A percentile compares a stretch with the other conserved stretches of the same genome.
phyloP scores from a whole-genome alignment of 2,329 filamentous ascomycete species.

The Dothideomycetes sp. region DNA sequence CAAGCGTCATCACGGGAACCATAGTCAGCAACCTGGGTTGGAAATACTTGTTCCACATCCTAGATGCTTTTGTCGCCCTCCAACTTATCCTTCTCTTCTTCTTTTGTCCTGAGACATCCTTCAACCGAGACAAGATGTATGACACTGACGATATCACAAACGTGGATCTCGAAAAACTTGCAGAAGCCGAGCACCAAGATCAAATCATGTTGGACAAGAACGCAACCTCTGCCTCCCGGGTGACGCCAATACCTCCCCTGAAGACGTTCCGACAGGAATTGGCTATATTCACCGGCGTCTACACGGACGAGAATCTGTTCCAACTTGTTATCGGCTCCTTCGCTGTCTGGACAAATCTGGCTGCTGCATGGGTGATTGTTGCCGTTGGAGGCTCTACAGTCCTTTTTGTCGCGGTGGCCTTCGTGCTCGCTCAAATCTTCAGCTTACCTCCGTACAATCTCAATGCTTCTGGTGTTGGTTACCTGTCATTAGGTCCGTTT shows the following conservation, averaged over 20 bases:
- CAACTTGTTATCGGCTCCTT: conserved; percentile 36
- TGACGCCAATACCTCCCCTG: conserved; percentile 15
- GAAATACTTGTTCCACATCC: conserved; percentile 38
- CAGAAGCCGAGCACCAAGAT: conserved; percentile 5
- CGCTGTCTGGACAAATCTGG: conserved; percentile 43
- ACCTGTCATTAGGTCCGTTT: conserved; percentile 34
- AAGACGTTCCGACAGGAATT: conserved; percentile 31
- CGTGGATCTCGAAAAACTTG: conserved; percentile 10
- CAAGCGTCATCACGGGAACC: conserved; percentile 28
- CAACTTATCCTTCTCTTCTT: conserved; percentile 37
- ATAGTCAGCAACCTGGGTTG: conserved; percentile 29
- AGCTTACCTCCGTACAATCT: conserved; percentile 39
- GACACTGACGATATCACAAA: conserved; percentile 14
- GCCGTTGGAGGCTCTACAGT: conserved; percentile 36
- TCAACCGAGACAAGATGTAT: conserved; percentile 31
- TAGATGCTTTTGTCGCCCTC: conserved; percentile 38
- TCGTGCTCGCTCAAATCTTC: conserved; percentile 40
- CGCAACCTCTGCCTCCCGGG: conserved; percentile 2
- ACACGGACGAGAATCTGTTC: conserved; percentile 30
- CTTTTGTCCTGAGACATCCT: conserved; percentile 45
- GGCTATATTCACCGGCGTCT: conserved; percentile 32
- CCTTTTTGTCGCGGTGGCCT: conserved; percentile 36
- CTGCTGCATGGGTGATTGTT: conserved; percentile 43
- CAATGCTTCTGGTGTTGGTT: conserved; percentile 34
- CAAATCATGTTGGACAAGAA: neutral